Conservation (phyloP, 2,329 filamentous ascomycete species). For the Ceratocystis albifundus region DNA sequence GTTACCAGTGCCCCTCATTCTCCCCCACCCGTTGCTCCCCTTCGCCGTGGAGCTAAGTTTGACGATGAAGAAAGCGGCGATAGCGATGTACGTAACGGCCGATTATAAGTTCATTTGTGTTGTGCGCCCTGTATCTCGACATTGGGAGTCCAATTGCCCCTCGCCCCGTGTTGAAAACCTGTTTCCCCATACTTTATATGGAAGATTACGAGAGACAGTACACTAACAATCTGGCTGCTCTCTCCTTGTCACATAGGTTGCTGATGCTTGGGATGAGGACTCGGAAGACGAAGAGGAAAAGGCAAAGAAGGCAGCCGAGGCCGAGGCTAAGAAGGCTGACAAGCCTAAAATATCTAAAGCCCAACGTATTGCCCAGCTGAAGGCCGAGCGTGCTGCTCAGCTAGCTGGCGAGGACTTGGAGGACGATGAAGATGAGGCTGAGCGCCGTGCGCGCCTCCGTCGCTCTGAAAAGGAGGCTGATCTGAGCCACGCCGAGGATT, state of each 20-base stretch:
- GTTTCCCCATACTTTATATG: not conserved
- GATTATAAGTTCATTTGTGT: not conserved
- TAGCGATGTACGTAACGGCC: conserved; percentile 51
- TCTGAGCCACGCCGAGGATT: conserved; percentile 76
- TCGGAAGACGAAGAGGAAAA: conserved; percentile 74
- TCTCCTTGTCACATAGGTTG: conserved; percentile 47
- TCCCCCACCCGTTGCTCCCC: conserved; percentile 30
- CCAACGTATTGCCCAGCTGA: conserved; percentile 67
- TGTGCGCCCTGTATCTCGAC: not conserved
- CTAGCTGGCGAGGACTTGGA: conserved; percentile 43
- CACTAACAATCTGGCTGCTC: not conserved
- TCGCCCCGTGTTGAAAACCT: not conserved
- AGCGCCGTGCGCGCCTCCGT: conserved; percentile 61
- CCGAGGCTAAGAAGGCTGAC: conserved; percentile 78
- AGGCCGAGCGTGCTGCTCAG: conserved; percentile 47
- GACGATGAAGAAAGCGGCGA: conserved; percentile 83
- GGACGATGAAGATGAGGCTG: conserved; percentile 57
- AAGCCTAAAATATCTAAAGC: conserved; percentile 90
- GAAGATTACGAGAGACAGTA: not conserved
- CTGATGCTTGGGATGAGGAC: conserved; percentile 95
- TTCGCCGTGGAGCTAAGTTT: conserved; percentile 50
- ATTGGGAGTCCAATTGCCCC: not conserved
- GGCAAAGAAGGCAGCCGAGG: conserved; percentile 80
- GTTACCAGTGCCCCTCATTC: conserved; percentile 31
- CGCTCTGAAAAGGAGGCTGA: conserved; percentile 78